Evolutionary conservation across 768 basidiomycete genomes (phyloP), one percentile per base, ranked within the genome.

Genomic region (Auriscalpium vulgare): DNA sequence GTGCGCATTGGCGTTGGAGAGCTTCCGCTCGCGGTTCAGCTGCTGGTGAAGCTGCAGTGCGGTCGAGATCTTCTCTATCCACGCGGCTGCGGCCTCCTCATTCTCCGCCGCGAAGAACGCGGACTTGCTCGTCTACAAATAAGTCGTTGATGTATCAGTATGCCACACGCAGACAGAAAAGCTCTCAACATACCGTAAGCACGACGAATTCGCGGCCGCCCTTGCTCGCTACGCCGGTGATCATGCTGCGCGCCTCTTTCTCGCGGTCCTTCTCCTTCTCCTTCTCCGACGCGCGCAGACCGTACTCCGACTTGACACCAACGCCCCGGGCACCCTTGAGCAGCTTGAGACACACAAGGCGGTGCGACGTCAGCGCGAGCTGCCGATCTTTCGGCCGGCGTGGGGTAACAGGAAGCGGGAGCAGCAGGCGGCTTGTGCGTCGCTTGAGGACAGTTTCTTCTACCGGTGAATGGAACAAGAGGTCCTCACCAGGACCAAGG

Each of bases 191-290:
- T 58, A 86, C 84, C 44, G 83, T 82, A 61, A 83, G 67, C 37
- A 86, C 74, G 14, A 80, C 76, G 64, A 86, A 84, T 64, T 82
- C 81, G 38, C 78, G 71, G 53, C 80, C 81, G 48, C 80, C 72
- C 62, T 81, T 82, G 29, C 73, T 68, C 54, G 79, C 80, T 0
- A 79, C 78, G 21, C 75, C 72, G 4, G 72, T 69, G 10, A 85
- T 67, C 44, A 74, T 67, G 44, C 68, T 69, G 38, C 75, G 74
- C 14, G 71, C 65, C 49, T 81, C 80, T 63, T 76, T 80, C 51
- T 74, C 75, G 48, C 71, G 74, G 5, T 77, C 75, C 55, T 73
- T 75, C 44, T 72, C 70, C 52, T 71, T 74, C 46, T 65, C 65
- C 53, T 54, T 58, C 2, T 49, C 54, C 5, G 60, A 38, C 51